Percentiles rank a stretch among this genome's conserved stretches.
Conservation (phyloP, 306 rosid genomes). For the Pachyrhizus erosus region DNA sequence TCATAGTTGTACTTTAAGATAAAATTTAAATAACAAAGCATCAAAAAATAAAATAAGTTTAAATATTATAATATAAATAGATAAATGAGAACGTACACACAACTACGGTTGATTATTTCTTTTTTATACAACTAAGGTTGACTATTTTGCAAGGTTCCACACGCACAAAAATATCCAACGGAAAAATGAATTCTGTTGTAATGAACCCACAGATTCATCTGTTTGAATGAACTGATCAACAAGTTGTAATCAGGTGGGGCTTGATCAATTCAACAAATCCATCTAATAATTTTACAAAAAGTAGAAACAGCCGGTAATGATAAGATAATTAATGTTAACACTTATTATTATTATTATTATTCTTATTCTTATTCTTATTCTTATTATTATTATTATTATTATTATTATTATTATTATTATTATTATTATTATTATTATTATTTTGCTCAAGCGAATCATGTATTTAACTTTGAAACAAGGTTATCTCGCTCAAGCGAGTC, state of each 20-base stretch:
- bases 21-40: neutral
- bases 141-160: neutral
- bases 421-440: too few species aligned
- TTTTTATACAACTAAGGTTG: neutral
- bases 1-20: neutral
- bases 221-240: neutral
- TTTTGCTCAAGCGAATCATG: too few species aligned
- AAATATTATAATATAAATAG: neutral
- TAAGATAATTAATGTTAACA: too few species aligned
- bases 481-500: too few species aligned
- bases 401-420: too few species aligned
- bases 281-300: neutral
- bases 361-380: too few species aligned
- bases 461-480: too few species aligned
- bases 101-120: conserved; percentile 19
- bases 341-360: too few species aligned
- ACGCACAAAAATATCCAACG: neutral
- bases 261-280: neutral
- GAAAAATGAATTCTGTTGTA: conserved; percentile 42
- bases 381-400: too few species aligned
- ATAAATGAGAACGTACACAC: neutral
- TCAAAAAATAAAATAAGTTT: neutral
- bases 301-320: neutral
- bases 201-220: conserved; percentile 44
- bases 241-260: neutral